Base-by-base conservation (phyloP, 139 green algal genomes). In the Chlamydomonas schloesseri region DNA sequence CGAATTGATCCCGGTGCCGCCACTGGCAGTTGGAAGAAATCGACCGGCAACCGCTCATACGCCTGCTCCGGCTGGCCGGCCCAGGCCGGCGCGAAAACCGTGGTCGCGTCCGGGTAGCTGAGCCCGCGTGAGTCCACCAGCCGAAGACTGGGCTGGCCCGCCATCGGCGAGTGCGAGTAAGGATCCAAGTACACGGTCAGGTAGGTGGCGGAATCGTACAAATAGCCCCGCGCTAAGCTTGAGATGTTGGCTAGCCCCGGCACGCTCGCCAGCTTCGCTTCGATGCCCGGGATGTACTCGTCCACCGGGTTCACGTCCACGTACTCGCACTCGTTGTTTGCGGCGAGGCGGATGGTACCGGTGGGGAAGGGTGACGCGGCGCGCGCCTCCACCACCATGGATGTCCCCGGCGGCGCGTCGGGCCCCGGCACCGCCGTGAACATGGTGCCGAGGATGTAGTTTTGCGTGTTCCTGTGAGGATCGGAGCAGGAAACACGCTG, bases 11-110 rank as follows among this genome's bases (percentile, higher is more conserved):
- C 10, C 6, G 34, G 57, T 34, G 26, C 3, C 13, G 34, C 24
- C 3, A 82, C 36, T 8, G 75, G 24, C 75, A 82, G 75, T 3
- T 36, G 75, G 9, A 82, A 13, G 57, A 82, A 58, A 58, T 60
- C 37, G 31, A 36, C 75, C 24, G 75, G 75, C 8, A 82, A 20
- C 11, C 46, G 75, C 9, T 21, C 23, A 33, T 46, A 82, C 31
- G 70, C 0, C 31, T 55, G 55, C n/a, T 82, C 74, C 15, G 28
- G 55, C 17, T 3, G 55, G 34, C 55, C 74, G 18, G 14, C 57
- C 1, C 9, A 28, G 28, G 47, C 73, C 26, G 73, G 46, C 28
- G n/a, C 21, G 33, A 81, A 28, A 18, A 23, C 33, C 14, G 55
- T 55, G 10, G 55, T 33, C 17, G 55, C 31, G 29, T 1, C 31